Evolutionary conservation across 2,329 filamentous ascomycete species (phyloP).

Genomic region (Ophiostoma ulmi): DNA sequence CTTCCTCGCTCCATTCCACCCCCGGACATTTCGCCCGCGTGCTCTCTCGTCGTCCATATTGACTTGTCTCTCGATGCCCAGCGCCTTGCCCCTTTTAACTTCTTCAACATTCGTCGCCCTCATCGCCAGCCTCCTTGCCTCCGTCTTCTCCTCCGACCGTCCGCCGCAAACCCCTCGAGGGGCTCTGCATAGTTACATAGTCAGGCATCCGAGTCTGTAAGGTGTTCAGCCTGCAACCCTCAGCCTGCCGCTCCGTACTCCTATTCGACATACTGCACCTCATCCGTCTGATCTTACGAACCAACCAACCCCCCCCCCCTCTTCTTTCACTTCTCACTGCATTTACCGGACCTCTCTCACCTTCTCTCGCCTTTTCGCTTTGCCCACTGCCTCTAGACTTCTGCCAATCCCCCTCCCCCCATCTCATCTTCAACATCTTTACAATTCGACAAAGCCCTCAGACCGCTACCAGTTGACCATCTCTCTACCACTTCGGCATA

Average conservation of each 20-base stretch:
- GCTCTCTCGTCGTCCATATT: background rate
- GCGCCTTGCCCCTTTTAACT: constrained; percentile 2
- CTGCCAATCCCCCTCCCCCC: background rate
- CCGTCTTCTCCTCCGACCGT: background rate
- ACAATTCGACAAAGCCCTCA: background rate
- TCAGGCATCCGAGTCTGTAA: background rate
- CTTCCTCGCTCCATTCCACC: background rate
- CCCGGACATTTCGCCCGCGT: constrained; percentile 11
- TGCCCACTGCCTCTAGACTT: background rate
- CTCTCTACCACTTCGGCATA: background rate
- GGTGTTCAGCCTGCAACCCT: background rate
- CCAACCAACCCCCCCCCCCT: background rate
- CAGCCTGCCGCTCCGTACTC: constrained; percentile 5
- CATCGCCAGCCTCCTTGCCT: background rate
- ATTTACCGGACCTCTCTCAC: background rate
- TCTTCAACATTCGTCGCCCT: background rate
- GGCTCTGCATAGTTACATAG: background rate
- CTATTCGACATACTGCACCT: background rate
- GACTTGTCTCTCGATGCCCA: background rate
- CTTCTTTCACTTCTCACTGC: background rate
- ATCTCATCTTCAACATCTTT: background rate
- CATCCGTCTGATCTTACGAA: background rate
- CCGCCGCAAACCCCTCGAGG: constrained; percentile 4
- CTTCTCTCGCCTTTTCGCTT: background rate
- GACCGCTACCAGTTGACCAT: background rate